These are phyloP conservation scores for Aureobasidium sp. DNA, from an alignment of 2,329 filamentous ascomycete genomes.

Conservation along the genomic window DNA sequence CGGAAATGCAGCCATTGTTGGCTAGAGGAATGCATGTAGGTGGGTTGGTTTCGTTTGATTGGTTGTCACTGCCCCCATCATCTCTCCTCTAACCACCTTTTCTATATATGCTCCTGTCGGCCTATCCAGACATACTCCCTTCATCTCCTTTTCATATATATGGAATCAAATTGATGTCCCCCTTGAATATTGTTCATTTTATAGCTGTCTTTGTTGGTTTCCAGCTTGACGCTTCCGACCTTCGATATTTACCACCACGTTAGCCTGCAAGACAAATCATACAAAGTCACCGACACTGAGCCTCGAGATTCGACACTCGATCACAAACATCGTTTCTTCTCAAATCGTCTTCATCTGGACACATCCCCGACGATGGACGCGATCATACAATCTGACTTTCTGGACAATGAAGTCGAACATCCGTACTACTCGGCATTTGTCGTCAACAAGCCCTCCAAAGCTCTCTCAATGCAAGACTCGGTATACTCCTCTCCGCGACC, in stretches of 20 bases:
- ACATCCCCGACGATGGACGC: neutral
- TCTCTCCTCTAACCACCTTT: neutral
- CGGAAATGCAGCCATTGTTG: neutral
- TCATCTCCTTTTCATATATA: neutral
- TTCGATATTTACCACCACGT: neutral
- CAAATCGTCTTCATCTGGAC: no score
- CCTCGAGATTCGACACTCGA: neutral
- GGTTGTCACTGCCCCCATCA: neutral
- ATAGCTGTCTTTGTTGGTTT: neutral
- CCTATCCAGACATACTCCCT: neutral
- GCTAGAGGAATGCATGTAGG: neutral
- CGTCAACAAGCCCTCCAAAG: neutral
- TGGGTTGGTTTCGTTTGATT: slow-evolving; percentile 6
- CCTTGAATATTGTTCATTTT: neutral
- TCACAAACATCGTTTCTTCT: neutral
- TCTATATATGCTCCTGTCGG: slow-evolving; percentile 1
- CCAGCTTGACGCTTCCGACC: neutral
- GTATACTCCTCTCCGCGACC: slow-evolving; percentile 1
- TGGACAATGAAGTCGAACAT: neutral
- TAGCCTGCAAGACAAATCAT: neutral
- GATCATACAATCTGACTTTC: neutral
- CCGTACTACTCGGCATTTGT: neutral
- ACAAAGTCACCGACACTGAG: neutral
- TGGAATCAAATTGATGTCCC: neutral
- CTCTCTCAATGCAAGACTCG: neutral